These are phyloP conservation scores for Parmales sp. DNA, from an alignment of 108 stramenopile species.

Conservation along the genomic window DNA sequence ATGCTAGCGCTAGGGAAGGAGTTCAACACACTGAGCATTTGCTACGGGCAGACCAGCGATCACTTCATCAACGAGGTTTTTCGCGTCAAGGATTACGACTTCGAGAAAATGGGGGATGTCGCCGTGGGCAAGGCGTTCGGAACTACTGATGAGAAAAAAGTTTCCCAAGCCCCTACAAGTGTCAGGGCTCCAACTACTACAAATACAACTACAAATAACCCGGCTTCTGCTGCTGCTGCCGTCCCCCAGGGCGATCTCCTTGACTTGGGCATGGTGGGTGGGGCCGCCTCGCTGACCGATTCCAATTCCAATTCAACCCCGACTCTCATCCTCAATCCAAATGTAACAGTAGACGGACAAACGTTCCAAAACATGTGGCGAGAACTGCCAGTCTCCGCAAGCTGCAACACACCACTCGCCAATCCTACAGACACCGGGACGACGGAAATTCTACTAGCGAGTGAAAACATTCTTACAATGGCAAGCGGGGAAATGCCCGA, in stretches of 20 bases:
- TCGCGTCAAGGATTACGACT: constrained; percentile 36
- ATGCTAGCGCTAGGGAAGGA: constrained; percentile 73
- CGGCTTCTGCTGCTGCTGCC: neutral
- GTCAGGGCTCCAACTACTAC: neutral
- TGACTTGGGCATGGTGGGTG: constrained; percentile 19
- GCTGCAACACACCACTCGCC: constrained; percentile 35
- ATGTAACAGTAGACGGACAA: constrained; percentile 54
- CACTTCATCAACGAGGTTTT: constrained; percentile 79
- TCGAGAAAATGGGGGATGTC: neutral
- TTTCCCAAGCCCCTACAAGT: neutral
- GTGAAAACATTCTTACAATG: constrained; percentile 58
- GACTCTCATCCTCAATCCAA: constrained; percentile 32
- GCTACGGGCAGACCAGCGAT: constrained; percentile 77
- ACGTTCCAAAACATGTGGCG: constrained; percentile 79
- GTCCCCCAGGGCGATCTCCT: constrained; percentile 3
- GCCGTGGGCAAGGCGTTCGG: neutral
- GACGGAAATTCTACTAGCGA: constrained; percentile 49
- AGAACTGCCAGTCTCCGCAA: constrained; percentile 47
- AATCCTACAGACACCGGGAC: constrained; percentile 42
- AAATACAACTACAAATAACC: neutral
- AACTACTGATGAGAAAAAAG: neutral
- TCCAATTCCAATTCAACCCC: constrained; percentile 31
- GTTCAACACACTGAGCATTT: constrained; percentile 91
- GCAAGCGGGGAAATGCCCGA: constrained; percentile 76
- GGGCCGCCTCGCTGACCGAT: constrained; percentile 11